These are phyloP conservation scores for Neurospora pannonica DNA, from an alignment of 495 filamentous ascomycete genomes.

Conservation along the genomic window DNA sequence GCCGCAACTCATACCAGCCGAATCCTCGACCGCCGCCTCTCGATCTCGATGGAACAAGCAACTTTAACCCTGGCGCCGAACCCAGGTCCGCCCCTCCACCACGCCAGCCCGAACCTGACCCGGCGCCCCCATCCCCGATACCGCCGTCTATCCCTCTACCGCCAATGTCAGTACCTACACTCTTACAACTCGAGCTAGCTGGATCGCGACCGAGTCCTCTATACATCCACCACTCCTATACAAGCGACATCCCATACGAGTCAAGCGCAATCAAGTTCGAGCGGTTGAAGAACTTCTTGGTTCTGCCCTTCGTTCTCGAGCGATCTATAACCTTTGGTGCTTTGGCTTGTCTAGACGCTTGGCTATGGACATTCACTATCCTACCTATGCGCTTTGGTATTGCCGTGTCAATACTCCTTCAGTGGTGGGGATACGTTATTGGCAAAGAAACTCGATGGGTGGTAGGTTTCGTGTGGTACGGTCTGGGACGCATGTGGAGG, in stretches of 20 bases:
- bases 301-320: conserved; percentile 77
- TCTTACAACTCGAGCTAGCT: conserved; percentile 80
- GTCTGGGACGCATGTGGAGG: conserved; percentile 67
- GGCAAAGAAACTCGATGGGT: conserved; percentile 58
- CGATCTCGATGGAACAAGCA: conserved; percentile 19
- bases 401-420: conserved; percentile 62
- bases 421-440: conserved; percentile 60
- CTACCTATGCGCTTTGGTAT: conserved; percentile 84
- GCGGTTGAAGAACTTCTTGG: conserved; percentile 79
- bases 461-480: conserved; percentile 61
- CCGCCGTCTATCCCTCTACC: conserved; percentile 66
- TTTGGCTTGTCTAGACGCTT: conserved; percentile 88
- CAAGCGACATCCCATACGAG: conserved; percentile 76
- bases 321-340: conserved; percentile 77
- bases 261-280: conserved; percentile 95
- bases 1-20: conserved; percentile 26
- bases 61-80: conserved; percentile 4
- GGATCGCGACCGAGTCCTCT: conserved; percentile 73
- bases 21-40: conserved; percentile 16
- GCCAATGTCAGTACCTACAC: conserved; percentile 77
- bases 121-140: conserved; percentile 52
- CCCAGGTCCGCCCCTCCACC: conserved; percentile 2
- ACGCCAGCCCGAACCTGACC: conserved; percentile 16
- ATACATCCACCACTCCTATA: conserved; percentile 73
- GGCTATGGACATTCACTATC: conserved; percentile 94